Conservation (phyloP, 2,329 filamentous ascomycete genomes). For the Ceratocystis variospora region DNA sequence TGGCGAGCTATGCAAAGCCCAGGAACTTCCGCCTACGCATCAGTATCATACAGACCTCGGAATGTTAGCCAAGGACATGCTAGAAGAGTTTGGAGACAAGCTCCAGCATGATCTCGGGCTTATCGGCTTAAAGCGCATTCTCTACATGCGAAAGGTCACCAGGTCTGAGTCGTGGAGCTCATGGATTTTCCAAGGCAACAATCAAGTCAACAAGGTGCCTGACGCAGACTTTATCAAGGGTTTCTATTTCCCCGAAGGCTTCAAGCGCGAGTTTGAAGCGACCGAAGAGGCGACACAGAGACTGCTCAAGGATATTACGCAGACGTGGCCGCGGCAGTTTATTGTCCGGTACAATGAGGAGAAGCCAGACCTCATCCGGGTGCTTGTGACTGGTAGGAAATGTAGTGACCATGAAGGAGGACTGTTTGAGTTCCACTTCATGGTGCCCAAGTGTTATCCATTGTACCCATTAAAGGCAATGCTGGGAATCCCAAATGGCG, state of each 20-base stretch:
- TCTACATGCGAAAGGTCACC: not conserved
- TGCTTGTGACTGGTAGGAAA: not conserved
- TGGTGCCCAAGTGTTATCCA: conserved; percentile 4
- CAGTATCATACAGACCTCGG: not conserved
- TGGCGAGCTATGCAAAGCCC: not conserved
- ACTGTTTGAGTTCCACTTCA: conserved; percentile 7
- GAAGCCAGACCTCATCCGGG: not conserved
- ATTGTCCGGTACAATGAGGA: not conserved
- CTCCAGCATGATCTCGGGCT: not conserved
- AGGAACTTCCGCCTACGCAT: not conserved
- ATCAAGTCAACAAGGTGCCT: not conserved
- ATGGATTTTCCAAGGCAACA: conserved; percentile 6
- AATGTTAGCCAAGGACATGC: conserved; percentile 1
- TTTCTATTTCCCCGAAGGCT: not conserved
- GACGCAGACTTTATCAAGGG: not conserved
- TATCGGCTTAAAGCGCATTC: not conserved
- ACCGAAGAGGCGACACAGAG: not conserved
- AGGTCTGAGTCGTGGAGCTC: conserved; percentile 5
- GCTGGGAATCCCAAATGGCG: conserved; percentile 4
- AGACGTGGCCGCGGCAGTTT: conserved; percentile 5
- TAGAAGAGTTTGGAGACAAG: conserved; percentile 2
- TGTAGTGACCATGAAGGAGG: conserved; percentile 2
- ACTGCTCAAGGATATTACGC: conserved; percentile 1
- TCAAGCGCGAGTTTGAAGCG: conserved; percentile 1
- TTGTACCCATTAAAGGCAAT: not conserved